These are phyloP conservation scores for Lophiotrema nucula DNA, from an alignment of 495 filamentous ascomycete species.

Conservation along the genomic window DNA sequence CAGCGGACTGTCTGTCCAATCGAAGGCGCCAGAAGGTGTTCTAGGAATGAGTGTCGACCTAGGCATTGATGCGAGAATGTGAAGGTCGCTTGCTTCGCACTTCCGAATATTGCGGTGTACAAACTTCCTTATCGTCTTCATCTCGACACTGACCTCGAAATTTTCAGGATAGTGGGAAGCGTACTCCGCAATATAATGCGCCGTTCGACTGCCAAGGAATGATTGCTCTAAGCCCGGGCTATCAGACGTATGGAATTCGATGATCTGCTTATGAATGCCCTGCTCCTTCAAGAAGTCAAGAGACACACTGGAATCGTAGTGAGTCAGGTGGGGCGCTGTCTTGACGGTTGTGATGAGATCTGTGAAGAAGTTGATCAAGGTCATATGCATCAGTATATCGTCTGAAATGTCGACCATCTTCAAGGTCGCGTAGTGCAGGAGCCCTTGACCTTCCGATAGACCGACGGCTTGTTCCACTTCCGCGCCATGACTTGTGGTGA, in stretches of 20 bases:
- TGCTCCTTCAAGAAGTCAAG: constrained; percentile 55
- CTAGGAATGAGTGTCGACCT: constrained; percentile 54
- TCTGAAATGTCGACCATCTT: constrained; percentile 67
- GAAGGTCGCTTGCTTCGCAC: constrained; percentile 49
- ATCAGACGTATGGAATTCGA: constrained; percentile 54
- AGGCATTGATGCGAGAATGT: constrained; percentile 58
- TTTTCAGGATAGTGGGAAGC: constrained; percentile 55
- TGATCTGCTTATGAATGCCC: constrained; percentile 51
- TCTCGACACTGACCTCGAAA: constrained; percentile 49
- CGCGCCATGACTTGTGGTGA: constrained; percentile 57
- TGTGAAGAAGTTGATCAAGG: constrained; percentile 68
- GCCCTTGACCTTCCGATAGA: constrained; percentile 48
- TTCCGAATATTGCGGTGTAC: constrained; percentile 36
- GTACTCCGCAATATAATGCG: constrained; percentile 59
- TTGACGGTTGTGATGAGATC: constrained; percentile 36
- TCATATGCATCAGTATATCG: constrained; percentile 80
- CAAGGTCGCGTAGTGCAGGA: constrained; percentile 72
- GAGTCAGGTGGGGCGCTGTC: constrained; percentile 10
- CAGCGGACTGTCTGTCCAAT: constrained; percentile 48
- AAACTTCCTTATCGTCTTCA: constrained; percentile 50
- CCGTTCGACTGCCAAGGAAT: constrained; percentile 55
- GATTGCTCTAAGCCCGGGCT: constrained; percentile 47
- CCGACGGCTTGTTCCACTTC: constrained; percentile 59
- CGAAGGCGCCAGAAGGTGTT: constrained; percentile 11
- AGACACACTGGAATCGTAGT: constrained; percentile 36